These are phyloP conservation scores for Diospyros lotus DNA, from an alignment of 148 eudicot genomes.

Conservation along the genomic window DNA sequence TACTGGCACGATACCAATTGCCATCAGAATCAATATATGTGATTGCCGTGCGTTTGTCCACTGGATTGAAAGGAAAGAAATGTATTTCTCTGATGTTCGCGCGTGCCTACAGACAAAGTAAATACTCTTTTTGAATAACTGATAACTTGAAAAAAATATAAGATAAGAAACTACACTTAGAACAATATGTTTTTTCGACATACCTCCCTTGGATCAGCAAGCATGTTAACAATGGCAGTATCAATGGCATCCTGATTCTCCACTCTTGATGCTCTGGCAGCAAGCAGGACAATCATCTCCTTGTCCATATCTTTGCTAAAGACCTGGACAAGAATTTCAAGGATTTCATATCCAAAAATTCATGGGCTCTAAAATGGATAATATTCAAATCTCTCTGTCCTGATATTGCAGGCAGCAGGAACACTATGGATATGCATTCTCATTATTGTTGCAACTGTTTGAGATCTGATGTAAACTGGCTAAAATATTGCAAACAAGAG, in stretches of 20 bases:
- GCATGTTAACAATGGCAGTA: constrained; percentile 65
- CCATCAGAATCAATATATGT: constrained; percentile 62
- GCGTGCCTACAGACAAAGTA: constrained; percentile 47
- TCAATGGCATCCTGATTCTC: constrained; percentile 90
- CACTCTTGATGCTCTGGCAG: constrained; percentile 77
- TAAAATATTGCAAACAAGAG: not conserved
- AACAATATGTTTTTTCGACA: constrained; percentile 6
- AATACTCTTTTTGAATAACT: not conserved
- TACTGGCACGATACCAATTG: constrained; percentile 64
- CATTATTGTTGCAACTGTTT: not conserved
- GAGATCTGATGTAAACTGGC: not conserved
- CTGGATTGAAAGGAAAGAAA: constrained; percentile 70
- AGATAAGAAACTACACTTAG: not conserved
- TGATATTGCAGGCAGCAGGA: not conserved
- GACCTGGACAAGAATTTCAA: constrained; percentile 32
- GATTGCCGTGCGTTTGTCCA: constrained; percentile 63
- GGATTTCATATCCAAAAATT: not conserved
- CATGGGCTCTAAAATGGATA: not conserved
- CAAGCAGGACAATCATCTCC: constrained; percentile 58
- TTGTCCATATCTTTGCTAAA: constrained; percentile 56
- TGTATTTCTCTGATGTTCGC: constrained; percentile 59
- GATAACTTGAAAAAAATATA: not conserved
- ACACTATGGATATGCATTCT: not conserved
- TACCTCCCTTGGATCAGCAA: constrained; percentile 76
- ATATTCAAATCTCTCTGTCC: not conserved